Base-by-base conservation (phyloP, 805 yeast species). In the Sporopachydermia lactativora region DNA sequence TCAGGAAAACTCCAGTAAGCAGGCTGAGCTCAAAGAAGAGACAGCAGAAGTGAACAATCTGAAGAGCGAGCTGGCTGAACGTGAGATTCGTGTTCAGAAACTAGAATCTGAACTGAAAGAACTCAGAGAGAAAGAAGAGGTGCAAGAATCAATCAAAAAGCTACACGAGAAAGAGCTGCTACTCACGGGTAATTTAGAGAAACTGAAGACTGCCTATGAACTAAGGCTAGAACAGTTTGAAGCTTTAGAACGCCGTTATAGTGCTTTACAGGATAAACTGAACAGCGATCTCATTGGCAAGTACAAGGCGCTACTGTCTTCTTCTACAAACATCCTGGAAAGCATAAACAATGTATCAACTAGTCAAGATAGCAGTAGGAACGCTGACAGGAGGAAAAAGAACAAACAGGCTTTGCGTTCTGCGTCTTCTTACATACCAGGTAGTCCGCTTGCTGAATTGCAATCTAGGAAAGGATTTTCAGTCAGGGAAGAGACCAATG, bases 201-300 rank as follows among this genome's bases (percentile, higher is more conserved):
- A 24, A 24, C 31, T 24, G 31, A 24, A n/a, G n/a, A 24, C 31
- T 8, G 31, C 31, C 31, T 24, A 24, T 24, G 31, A 24, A 24
- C 13, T 24, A n/a, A 24, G 31, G n/a, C n/a, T 24, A n/a, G 31
- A 24, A 24, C 31, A 24, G 8, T 24, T 24, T 24, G 31, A 24
- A 24, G n/a, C 8, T 8, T n/a, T 24, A 24, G 31, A 24, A n/a
- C 13, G 8, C n/a, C 8, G 31, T 8, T 24, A 24, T 24, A 24
- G n/a, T 24, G n/a, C 31, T 8, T n/a, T 24, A 8, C 31, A 24
- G n/a, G 31, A 8, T 24, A 24, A 24, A 24, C 31, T 24, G 31
- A 24, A 24, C n/a, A n/a, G n/a, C 31, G 31, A 24, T 8, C 31
- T 24, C 8, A 24, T 24, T 8, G n/a, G 31, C n/a, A 24, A 24